Percentiles rank a stretch among this genome's conserved stretches.
phyloP scores from a whole-genome alignment of 352 stramenopile genomes.

The Pythium graminicola region DNA sequence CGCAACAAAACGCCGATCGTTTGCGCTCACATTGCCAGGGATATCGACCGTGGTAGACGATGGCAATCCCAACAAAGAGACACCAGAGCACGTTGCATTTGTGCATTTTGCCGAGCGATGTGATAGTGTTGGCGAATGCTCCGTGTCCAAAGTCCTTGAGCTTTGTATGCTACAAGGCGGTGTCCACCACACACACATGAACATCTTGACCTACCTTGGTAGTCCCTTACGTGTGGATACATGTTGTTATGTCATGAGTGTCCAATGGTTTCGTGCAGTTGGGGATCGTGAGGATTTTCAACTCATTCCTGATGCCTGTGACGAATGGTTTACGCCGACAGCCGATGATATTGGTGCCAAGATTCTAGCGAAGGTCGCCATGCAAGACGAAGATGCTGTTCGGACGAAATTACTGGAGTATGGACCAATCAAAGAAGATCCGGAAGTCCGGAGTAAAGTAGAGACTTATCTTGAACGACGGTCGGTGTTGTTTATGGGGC shows the following conservation, averaged over 20 bases:
- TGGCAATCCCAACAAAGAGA: neutral
- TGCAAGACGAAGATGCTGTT: constrained; percentile 59
- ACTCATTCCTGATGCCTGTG: constrained; percentile 43
- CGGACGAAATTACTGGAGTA: constrained; percentile 82
- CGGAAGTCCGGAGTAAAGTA: constrained; percentile 79
- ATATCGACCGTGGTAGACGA: constrained; percentile 1
- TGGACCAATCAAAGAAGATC: constrained; percentile 76
- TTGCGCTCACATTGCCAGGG: constrained; percentile 15
- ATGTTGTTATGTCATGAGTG: constrained; percentile 61
- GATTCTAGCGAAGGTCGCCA: constrained; percentile 69
- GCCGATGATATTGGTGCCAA: constrained; percentile 73
- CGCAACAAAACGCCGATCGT: constrained; percentile 13
- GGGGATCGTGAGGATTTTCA: constrained; percentile 63
- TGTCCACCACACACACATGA: constrained; percentile 80
- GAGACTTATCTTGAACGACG: constrained; percentile 77
- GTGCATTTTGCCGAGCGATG: constrained; percentile 49
- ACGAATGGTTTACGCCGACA: constrained; percentile 77
- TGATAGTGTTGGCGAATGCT: constrained; percentile 47
- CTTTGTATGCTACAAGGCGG: constrained; percentile 71
- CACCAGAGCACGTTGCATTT: constrained; percentile 27
- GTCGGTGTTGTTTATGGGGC: constrained; percentile 71
- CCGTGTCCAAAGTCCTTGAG: constrained; percentile 58
- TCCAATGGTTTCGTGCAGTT: constrained; percentile 75
- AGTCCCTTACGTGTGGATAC: constrained; percentile 46
- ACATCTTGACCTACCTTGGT: constrained; percentile 67